Evolutionary conservation across 768 basidiomycete species (phyloP).

Genomic region (Tricholoma terreum): DNA sequence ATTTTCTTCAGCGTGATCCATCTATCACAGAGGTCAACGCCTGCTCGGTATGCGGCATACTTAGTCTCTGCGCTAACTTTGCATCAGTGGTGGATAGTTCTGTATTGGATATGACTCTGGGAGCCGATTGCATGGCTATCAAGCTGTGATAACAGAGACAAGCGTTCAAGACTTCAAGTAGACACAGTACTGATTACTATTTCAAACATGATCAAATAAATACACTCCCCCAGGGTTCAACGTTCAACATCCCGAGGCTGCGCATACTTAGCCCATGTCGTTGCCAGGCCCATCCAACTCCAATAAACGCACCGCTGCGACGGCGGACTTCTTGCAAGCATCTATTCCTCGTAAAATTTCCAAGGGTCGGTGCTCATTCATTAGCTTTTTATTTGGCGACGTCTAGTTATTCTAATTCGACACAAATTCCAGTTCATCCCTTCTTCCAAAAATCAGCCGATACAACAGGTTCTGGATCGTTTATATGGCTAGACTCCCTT

Average conservation of each 20-base stretch:
- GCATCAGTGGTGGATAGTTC: slow-evolving; percentile 55
- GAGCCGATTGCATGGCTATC: slow-evolving; percentile 10
- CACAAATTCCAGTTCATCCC: slow-evolving; percentile 33
- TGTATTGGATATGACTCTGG: slow-evolving; percentile 51
- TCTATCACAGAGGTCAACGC: slow-evolving; percentile 35
- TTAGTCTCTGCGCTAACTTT: slow-evolving; percentile 39
- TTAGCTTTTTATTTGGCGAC: not conserved
- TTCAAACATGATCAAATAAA: too few species aligned
- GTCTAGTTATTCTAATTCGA: not conserved
- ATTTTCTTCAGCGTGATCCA: slow-evolving; percentile 87
- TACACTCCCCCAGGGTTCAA: too few species aligned
- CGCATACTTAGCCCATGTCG: slow-evolving; percentile 1
- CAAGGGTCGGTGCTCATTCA: slow-evolving; percentile 8
- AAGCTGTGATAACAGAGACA: not conserved
- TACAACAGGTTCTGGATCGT: slow-evolving; percentile 16
- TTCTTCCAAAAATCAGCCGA: slow-evolving; percentile 34
- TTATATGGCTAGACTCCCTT: slow-evolving; percentile 40
- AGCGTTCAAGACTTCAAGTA: not conserved
- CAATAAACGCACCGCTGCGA: slow-evolving; percentile 12
- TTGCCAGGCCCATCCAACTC: not conserved
- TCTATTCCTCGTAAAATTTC: slow-evolving; percentile 7
- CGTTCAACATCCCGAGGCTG: too few species aligned
- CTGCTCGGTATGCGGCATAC: not conserved
- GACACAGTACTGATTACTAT: too few species aligned
- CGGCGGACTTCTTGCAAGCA: slow-evolving; percentile 3